phyloP scores from a whole-genome alignment of 345 rosid genomes.

The Arabis alpina region DNA sequence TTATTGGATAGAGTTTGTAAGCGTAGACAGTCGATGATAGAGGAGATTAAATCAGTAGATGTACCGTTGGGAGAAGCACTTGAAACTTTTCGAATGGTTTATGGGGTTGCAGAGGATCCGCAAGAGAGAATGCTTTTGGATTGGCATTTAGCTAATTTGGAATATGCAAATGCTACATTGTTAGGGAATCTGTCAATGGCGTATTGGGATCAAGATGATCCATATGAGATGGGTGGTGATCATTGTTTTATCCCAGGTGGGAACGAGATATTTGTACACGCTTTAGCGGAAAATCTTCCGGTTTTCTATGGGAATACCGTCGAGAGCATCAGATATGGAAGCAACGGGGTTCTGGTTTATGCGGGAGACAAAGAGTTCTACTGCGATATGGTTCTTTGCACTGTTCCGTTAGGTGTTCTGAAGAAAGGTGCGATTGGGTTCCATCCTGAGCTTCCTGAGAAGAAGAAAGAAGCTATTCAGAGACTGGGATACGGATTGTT shows the following conservation, averaged over 20 bases:
- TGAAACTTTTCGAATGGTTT: slow-evolving; percentile 76
- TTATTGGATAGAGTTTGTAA: slow-evolving; percentile 90
- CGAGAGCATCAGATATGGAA: slow-evolving; percentile 77
- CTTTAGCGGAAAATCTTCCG: slow-evolving; percentile 85
- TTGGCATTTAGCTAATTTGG: slow-evolving; percentile 96
- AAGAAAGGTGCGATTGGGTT: slow-evolving; percentile 82
- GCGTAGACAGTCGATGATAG: slow-evolving; percentile 94
- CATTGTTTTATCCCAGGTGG: slow-evolving; percentile 98
- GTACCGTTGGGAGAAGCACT: slow-evolving; percentile 84
- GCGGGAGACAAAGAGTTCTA: slow-evolving; percentile 72
- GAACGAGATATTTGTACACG: slow-evolving; percentile 80
- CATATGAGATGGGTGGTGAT: slow-evolving; percentile 98
- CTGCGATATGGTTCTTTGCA: slow-evolving; percentile 93
- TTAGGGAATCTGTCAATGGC: slow-evolving; percentile 93
- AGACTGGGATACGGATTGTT: slow-evolving; percentile 84
- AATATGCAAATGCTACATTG: slow-evolving; percentile 91
- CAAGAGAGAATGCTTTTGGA: slow-evolving; percentile 87
- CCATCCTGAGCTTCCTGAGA: slow-evolving; percentile 81
- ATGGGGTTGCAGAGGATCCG: slow-evolving; percentile 76
- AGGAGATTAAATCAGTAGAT: slow-evolving; percentile 88
- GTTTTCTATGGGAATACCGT: slow-evolving; percentile 76
- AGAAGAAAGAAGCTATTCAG: slow-evolving; percentile 81
- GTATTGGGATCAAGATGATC: slow-evolving; percentile 99
- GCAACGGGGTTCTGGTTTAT: slow-evolving; percentile 75
- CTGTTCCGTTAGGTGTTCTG: slow-evolving; percentile 83